A percentile compares a stretch with the other conserved stretches of the same genome.
Evolutionary conservation across 2,329 filamentous ascomycete genomes (phyloP).

Genomic region (Neonectria sp.): DNA sequence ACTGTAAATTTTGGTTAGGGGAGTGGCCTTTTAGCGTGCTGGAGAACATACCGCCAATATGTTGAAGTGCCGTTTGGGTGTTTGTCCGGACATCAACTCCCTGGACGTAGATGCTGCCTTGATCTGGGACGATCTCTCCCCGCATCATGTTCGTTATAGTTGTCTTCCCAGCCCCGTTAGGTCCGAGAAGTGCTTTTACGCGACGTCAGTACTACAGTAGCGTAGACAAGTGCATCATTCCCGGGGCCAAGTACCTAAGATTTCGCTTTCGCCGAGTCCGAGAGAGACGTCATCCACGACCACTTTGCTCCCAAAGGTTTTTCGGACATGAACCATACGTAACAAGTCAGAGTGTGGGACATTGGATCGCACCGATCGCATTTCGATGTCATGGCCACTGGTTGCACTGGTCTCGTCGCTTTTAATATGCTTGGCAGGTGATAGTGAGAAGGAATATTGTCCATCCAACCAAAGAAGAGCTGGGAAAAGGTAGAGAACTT

Average conservation of each 20-base stretch:
- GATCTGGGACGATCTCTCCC: conserved; percentile 80
- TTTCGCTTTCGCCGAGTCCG: too few relatives aligned
- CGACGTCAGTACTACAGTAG: conserved; percentile 81
- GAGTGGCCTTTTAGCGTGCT: conserved; percentile 64
- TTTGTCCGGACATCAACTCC: conserved; percentile 71
- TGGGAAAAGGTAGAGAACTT: conserved; percentile 76
- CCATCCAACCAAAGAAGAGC: conserved; percentile 84
- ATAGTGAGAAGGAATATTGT: conserved; percentile 68
- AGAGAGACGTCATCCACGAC: too few relatives aligned
- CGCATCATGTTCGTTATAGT: conserved; percentile 88
- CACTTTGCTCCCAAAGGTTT: too few relatives aligned
- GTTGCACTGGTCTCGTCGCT: conserved; percentile 58
- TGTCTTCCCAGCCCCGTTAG: conserved; percentile 87
- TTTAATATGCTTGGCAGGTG: conserved; percentile 39
- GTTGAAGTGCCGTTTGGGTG: conserved; percentile 50
- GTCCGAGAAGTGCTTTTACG: conserved; percentile 82
- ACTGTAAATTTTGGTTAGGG: conserved; percentile 83
- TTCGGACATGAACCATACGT: too few relatives aligned
- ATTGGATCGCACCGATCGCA: too few relatives aligned
- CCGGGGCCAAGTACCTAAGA: conserved; percentile 72
- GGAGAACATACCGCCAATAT: too few relatives aligned
- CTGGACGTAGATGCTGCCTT: conserved; percentile 50
- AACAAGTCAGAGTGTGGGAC: too few relatives aligned
- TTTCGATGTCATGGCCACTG: too few relatives aligned
- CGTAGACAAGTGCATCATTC: conserved; percentile 75